Evolutionary conservation across 169 alveolate species (phyloP), one percentile per base, ranked within the genome.

Genomic region (Plasmodium gallinaceum): DNA sequence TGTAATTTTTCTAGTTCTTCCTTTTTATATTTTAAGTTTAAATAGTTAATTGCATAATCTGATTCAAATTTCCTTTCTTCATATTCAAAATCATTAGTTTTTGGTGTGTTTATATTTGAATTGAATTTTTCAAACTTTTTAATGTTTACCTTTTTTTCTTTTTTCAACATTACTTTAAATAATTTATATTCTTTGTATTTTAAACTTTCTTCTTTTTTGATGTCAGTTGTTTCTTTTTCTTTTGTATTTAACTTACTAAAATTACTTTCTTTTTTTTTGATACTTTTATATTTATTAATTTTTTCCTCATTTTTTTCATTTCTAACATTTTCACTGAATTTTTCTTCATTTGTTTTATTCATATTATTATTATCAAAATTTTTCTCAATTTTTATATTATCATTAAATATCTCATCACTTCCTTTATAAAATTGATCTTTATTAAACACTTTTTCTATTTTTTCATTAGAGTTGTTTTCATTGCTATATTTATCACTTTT

Each of bases 41-140:
- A 48, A 58, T 80, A 80, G 52, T 45, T 68, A 7, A 80, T 80
- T 39, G 8, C 10, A 68, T 16, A n/a, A n/a, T 80, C 91, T 7
- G 91, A 80, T 43, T 20, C 52, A 43, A 5, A 5, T 68, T 52
- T 51, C 24, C 58, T 26, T 10, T 80, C 48, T 16, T 80, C 58
- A 18, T 58, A 18, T 60, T 74, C 52, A 18, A 74, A 43, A 37
- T 60, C 24, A 12, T 32, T 48, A 32, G 20, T 52, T 26, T 37
- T 10, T 7, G 2, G 16, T 18, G 16, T 22, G 32, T 74, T 51
- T 39, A 24, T 39, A 18, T 74, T 73, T 24, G 88, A 65, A 12
- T 65, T 65, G 20, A 7, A 65, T 10, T 65, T 39, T 65, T 42
- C 26, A 22, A 48, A 24, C 18, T 24, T 32, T 58, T 61, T 24